Conservation (phyloP, 352 stramenopile genomes). For the Phytophthora idaei region DNA sequence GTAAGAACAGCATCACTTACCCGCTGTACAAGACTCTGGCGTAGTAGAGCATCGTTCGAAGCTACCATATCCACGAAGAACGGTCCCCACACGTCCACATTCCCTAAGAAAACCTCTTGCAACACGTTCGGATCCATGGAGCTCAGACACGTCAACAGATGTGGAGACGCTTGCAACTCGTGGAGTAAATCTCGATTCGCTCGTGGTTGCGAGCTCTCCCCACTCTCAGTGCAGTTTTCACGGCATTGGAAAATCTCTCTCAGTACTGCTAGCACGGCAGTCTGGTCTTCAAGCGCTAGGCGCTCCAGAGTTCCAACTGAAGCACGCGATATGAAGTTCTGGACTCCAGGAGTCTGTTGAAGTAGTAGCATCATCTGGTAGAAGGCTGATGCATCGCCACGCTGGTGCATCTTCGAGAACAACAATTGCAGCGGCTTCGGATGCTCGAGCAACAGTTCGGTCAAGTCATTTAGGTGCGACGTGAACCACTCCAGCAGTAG, state of each 20-base stretch:
- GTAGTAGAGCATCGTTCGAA: slow-evolving; percentile 58
- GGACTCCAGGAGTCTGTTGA: slow-evolving; percentile 59
- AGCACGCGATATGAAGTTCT: slow-evolving; percentile 62
- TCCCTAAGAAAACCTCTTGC: slow-evolving; percentile 65
- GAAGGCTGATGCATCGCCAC: slow-evolving; percentile 53
- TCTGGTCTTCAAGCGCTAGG: slow-evolving; percentile 64
- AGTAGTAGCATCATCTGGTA: slow-evolving; percentile 73
- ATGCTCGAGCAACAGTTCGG: slow-evolving; percentile 53
- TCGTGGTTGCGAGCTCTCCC: slow-evolving; percentile 1
- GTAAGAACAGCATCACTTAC: slow-evolving; percentile 23
- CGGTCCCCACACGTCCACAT: slow-evolving; percentile 65
- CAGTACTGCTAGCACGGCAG: slow-evolving; percentile 51
- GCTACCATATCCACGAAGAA: slow-evolving; percentile 70
- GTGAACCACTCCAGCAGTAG: slow-evolving; percentile 69
- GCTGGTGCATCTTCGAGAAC: slow-evolving; percentile 66
- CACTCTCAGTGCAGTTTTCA: slow-evolving; percentile 20
- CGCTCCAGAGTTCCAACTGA: slow-evolving; percentile 57
- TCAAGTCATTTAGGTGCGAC: slow-evolving; percentile 58
- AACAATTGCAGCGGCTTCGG: slow-evolving; percentile 65
- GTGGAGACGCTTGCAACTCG: slow-evolving; percentile 54
- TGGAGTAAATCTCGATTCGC: slow-evolving; percentile 59
- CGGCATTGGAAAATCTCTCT: slow-evolving; percentile 55
- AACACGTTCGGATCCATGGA: slow-evolving; percentile 66
- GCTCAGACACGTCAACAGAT: slow-evolving; percentile 63
- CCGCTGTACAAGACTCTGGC: slow-evolving; percentile 50